Evolutionary conservation across 2,329 filamentous ascomycete species (phyloP), one percentile per base, ranked within the genome.

Genomic region (Aspergillus cejpii): DNA sequence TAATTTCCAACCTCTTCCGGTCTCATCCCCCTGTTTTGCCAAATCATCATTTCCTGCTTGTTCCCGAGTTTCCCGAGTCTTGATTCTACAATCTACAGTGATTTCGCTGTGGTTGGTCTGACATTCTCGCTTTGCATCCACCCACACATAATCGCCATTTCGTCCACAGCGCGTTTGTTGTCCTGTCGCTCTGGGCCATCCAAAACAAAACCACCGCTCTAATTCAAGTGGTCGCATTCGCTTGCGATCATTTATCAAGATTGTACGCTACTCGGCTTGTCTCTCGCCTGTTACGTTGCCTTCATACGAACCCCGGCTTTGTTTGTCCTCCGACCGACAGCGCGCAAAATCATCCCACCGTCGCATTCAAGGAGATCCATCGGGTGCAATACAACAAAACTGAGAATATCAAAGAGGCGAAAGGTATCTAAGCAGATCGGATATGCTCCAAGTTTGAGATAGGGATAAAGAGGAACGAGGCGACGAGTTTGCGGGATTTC

Each of bases 371-470:
- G 34, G 45, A 34, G 34, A 40, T 37, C 41, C 44, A n/a, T n/a
- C n/a, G n/a, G n/a, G n/a, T n/a, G n/a, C n/a, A n/a, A n/a, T n/a
- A n/a, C n/a, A n/a, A n/a, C n/a, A n/a, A 28, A 43, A 23, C 17
- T n/a, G 31, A 37, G 42, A 26, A 39, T 41, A 31, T 36, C 42
- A 28, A 53, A 38, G 17, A 19, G 23, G 39, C 33, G 14, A 44
- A 41, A 26, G 21, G 28, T 39, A 29, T 42, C 41, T 44, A 51
- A 48, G 48, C 48, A 38, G 45, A 46, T 55, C 52, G 51, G 56
- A 65, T 50, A 66, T 66, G 62, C 54, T 52, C 47, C 48, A 52
- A 45, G 52, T 39, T 47, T 63, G 49, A 57, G 27, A 43, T 17
- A 42, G 43, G 26, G 24, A 58, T 19, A 50, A 51, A 44, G 44